A percentile compares a stretch with the other conserved stretches of the same genome.
Conservation (phyloP, 805 yeast genomes). For the Saccharomycopsis oosterbeekiorum region DNA sequence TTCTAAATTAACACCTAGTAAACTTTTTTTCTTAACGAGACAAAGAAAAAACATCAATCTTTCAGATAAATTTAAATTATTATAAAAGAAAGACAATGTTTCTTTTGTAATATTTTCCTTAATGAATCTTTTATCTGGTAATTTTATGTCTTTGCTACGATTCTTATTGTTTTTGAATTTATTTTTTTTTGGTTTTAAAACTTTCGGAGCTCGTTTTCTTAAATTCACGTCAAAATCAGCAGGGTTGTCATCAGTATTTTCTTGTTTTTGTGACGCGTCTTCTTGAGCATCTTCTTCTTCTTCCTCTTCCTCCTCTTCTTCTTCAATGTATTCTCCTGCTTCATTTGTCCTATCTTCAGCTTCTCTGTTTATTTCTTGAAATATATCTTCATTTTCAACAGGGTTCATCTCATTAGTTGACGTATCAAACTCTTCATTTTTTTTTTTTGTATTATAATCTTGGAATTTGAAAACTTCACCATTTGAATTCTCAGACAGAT, state of each 20-base stretch:
- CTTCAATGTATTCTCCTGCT: neutral
- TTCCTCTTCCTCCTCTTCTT: neutral
- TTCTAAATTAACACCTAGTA: neutral
- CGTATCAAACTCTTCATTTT: neutral
- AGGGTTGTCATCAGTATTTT: neutral
- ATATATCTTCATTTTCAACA: neutral
- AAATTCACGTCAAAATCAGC: neutral
- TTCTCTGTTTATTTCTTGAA: neutral
- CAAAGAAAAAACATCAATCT: slow-evolving; percentile 1
- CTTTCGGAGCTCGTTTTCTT: neutral
- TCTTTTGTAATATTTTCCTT: neutral
- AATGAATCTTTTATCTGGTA: neutral
- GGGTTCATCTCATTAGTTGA: neutral
- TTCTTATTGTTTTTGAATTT: neutral
- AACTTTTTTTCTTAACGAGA: neutral
- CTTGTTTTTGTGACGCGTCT: neutral
- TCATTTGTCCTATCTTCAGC: neutral
- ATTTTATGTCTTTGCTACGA: neutral
- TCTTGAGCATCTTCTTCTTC: neutral
- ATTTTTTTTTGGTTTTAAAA: neutral
- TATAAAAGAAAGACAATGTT: neutral
- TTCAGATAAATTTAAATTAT: neutral
- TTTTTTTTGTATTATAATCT: neutral
- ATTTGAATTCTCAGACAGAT: neutral
- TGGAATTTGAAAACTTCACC: no score